Evolutionary conservation across 2,329 filamentous ascomycete species (phyloP).

Genomic region (Pseudogymnoascus verrucosus): DNA sequence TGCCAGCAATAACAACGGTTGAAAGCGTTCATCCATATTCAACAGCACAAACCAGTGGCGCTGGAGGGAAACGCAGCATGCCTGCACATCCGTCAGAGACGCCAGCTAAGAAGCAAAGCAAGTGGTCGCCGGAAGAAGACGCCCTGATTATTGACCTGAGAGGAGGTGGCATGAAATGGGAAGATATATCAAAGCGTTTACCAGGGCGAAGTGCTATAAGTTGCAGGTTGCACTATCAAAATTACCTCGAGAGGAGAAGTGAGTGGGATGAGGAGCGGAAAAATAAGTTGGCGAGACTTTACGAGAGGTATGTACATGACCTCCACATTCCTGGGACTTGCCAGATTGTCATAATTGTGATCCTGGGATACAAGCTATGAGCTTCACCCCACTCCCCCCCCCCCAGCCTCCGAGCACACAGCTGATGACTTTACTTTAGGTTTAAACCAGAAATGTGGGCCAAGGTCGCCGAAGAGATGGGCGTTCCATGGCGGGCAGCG

Average conservation of each 20-base stretch:
- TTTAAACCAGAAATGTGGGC: constrained; percentile 99
- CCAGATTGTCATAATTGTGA: background rate
- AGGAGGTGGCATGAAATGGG: constrained; percentile 94
- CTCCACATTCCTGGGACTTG: background rate
- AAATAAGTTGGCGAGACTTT: constrained; percentile 88
- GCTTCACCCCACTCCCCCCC: too few relatives aligned
- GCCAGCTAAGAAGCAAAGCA: constrained; percentile 88
- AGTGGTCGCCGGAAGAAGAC: constrained; percentile 93
- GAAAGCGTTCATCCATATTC: constrained; percentile 22
- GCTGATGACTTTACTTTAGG: constrained; percentile 39
- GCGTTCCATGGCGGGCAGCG: constrained; percentile 86
- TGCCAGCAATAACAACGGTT: constrained; percentile 25
- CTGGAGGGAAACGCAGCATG: constrained; percentile 42
- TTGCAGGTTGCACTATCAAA: constrained; percentile 91
- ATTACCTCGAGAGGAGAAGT: constrained; percentile 85
- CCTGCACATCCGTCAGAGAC: constrained; percentile 50
- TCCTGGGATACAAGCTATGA: background rate
- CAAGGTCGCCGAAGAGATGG: constrained; percentile 90
- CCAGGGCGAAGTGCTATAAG: constrained; percentile 90
- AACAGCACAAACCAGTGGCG: constrained; percentile 17
- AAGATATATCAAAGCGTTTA: constrained; percentile 87
- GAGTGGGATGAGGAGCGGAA: constrained; percentile 98
- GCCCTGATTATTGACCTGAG: constrained; percentile 87
- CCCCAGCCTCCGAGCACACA: background rate
- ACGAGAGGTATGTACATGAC: constrained; percentile 67